Evolutionary conservation across 2,329 filamentous ascomycete genomes (phyloP).

Genomic region (Sclerotinia subarctica): DNA sequence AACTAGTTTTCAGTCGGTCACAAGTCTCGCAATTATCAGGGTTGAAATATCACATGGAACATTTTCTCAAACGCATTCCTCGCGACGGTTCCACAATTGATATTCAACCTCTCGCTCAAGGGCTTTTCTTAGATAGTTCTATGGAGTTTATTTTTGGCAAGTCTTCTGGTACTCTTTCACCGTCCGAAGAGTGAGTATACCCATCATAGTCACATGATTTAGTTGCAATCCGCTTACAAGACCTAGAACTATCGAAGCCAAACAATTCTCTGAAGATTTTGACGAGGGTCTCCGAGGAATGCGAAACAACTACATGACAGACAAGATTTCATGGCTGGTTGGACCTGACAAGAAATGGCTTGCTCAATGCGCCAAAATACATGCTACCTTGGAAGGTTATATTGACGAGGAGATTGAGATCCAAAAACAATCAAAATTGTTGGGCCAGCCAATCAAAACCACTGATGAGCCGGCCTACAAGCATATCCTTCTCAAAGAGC

Average conservation of each 20-base stretch:
- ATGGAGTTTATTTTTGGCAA: slow-evolving; percentile 26
- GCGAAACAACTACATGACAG: slow-evolving; percentile 19
- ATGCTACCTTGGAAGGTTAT: slow-evolving; percentile 22
- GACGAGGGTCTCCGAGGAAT: slow-evolving; percentile 22
- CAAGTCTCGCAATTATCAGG: slow-evolving; percentile 49
- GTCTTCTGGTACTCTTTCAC: slow-evolving; percentile 36
- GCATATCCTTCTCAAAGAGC: slow-evolving; percentile 48
- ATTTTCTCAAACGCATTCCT: slow-evolving; percentile 56
- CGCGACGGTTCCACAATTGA: slow-evolving; percentile 52
- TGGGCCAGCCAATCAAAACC: background rate
- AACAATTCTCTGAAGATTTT: slow-evolving; percentile 19
- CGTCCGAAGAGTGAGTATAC: slow-evolving; percentile 4
- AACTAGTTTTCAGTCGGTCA: slow-evolving; percentile 51
- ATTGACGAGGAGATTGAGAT: slow-evolving; percentile 23
- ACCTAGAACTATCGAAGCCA: slow-evolving; percentile 1
- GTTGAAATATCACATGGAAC: slow-evolving; percentile 57
- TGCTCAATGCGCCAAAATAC: slow-evolving; percentile 18
- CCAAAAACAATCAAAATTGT: background rate
- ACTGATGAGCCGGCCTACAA: background rate
- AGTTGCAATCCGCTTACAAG: background rate
- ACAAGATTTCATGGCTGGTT: slow-evolving; percentile 17
- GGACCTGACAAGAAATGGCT: slow-evolving; percentile 18
- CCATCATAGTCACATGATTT: background rate
- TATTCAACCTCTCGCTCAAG: slow-evolving; percentile 60
- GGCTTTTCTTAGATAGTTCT: slow-evolving; percentile 58